A percentile compares a stretch with the other conserved stretches of the same genome.
These are phyloP conservation scores for Angophora floribunda DNA, from an alignment of 345 rosid genomes.

Conservation along the genomic window DNA sequence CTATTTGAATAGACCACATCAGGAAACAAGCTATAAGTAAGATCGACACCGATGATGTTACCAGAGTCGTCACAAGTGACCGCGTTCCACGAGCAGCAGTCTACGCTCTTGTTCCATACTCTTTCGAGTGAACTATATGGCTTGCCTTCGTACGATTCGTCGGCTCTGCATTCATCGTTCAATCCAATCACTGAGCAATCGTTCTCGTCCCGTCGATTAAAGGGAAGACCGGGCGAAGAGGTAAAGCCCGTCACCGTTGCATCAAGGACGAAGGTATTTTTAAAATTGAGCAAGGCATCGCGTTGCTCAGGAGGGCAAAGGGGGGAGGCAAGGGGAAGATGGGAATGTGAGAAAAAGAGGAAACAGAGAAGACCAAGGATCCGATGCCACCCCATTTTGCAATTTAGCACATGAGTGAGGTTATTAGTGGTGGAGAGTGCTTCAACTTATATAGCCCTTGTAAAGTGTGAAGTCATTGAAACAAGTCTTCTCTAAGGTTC, in stretches of 20 bases:
- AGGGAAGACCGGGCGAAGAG: too few species aligned
- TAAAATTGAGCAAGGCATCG: not conserved
- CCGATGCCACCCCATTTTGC: not conserved
- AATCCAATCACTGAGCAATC: too few species aligned
- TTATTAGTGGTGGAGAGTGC: rapidly evolving
- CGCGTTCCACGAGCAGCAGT: rapidly evolving
- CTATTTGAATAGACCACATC: too few species aligned
- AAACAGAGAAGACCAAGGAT: rapidly evolving
- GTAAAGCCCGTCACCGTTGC: too few species aligned
- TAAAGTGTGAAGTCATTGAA: not conserved
- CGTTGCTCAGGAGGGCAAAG: rapidly evolving
- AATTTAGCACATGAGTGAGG: not conserved
- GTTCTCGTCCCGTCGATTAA: too few species aligned
- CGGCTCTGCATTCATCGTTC: too few species aligned
- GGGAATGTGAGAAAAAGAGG: not conserved
- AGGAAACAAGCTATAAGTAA: too few species aligned
- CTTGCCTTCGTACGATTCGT: too few species aligned
- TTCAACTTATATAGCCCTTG: not conserved
- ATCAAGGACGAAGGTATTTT: not conserved
- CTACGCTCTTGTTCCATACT: not conserved
- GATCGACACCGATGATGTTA: too few species aligned
- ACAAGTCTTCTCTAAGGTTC: not conserved
- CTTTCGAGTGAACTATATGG: too few species aligned
- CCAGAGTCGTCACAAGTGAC: not conserved
- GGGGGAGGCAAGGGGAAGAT: not conserved